These are phyloP conservation scores for Umbelopsis sp. DNA, from an alignment of 192 early-diverging fungal genomes.

Conservation along the genomic window DNA sequence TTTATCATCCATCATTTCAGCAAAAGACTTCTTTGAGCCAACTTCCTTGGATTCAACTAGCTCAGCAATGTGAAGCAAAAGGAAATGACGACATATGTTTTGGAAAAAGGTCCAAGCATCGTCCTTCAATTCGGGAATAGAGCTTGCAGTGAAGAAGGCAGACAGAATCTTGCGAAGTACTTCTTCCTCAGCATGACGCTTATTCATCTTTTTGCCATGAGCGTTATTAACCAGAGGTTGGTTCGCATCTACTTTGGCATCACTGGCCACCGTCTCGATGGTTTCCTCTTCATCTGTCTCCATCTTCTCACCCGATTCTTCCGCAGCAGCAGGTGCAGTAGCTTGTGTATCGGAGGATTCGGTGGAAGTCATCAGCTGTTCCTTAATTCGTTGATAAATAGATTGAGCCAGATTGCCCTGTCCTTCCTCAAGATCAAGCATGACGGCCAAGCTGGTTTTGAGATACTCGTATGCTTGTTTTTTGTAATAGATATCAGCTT, in stretches of 20 bases:
- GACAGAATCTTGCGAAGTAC: constrained; percentile 61
- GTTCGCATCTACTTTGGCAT: background rate
- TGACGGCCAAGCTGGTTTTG: constrained; percentile 64
- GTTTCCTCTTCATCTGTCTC: constrained; percentile 43
- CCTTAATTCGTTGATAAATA: constrained; percentile 46
- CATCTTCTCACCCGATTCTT: constrained; percentile 43
- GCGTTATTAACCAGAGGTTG: constrained; percentile 17
- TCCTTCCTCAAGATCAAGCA: constrained; percentile 67
- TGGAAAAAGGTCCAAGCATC: constrained; percentile 68
- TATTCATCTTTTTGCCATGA: constrained; percentile 39
- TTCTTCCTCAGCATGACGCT: constrained; percentile 65
- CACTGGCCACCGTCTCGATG: constrained; percentile 21
- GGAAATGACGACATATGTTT: constrained; percentile 75
- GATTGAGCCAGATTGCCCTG: constrained; percentile 44
- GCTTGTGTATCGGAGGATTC: background rate
- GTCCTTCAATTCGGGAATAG: constrained; percentile 59
- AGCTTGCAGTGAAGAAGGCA: constrained; percentile 67
- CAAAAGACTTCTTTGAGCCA: constrained; percentile 43
- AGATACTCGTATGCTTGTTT: constrained; percentile 69
- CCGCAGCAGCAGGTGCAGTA: background rate
- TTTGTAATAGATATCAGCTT: constrained; percentile 54
- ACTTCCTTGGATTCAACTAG: constrained; percentile 56
- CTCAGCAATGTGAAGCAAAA: constrained; percentile 72
- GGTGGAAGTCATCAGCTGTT: constrained; percentile 17
- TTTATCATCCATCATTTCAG: constrained; percentile 53